These are phyloP conservation scores for Schwanniomyces pseudopolymorphus DNA, from an alignment of 805 yeast genomes.

Conservation along the genomic window DNA sequence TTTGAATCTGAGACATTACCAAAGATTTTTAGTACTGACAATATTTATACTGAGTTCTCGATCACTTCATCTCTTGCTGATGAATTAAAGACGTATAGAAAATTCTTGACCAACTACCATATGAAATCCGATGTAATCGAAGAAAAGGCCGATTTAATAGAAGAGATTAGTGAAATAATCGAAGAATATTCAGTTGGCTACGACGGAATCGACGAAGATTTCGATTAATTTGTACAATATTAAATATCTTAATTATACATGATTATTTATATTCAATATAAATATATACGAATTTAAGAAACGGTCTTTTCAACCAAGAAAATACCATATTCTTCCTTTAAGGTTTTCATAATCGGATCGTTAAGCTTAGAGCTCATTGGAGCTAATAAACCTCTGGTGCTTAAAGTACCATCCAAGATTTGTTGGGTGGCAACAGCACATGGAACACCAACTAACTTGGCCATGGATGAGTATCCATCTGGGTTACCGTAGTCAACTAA, in stretches of 20 bases:
- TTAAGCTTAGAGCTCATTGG: conserved; percentile 91
- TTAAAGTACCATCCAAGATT: conserved; percentile 76
- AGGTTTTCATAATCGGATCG: conserved; percentile 85
- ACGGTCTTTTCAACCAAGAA: conserved; percentile 85
- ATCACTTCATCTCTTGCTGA: conserved; percentile 22
- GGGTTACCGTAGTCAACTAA: conserved; percentile 91
- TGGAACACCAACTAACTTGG: conserved; percentile 96
- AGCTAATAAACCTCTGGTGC: conserved; percentile 80
- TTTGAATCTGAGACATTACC: conserved; percentile 31
- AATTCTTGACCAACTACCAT: conserved; percentile 15
- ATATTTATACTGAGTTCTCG: conserved; percentile 21
- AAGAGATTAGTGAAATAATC: conserved; percentile 29
- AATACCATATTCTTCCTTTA: conserved; percentile 88
- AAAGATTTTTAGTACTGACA: conserved; percentile 8
- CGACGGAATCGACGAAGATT: conserved; percentile 27
- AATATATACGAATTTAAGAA: conserved; percentile 11
- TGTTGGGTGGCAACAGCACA: conserved; percentile 93
- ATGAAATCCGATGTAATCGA: conserved; percentile 22
- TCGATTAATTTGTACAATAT: conserved; percentile 4
- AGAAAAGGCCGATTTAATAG: conserved; percentile 35
- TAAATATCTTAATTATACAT: not conserved
- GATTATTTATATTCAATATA: conserved; percentile 1
- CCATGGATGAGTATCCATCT: conserved; percentile 94
- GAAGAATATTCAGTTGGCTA: conserved; percentile 34
- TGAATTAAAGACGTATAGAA: conserved; percentile 28